phyloP scores from a whole-genome alignment of 768 basidiomycete species.

The Naganishia friedmannii region DNA sequence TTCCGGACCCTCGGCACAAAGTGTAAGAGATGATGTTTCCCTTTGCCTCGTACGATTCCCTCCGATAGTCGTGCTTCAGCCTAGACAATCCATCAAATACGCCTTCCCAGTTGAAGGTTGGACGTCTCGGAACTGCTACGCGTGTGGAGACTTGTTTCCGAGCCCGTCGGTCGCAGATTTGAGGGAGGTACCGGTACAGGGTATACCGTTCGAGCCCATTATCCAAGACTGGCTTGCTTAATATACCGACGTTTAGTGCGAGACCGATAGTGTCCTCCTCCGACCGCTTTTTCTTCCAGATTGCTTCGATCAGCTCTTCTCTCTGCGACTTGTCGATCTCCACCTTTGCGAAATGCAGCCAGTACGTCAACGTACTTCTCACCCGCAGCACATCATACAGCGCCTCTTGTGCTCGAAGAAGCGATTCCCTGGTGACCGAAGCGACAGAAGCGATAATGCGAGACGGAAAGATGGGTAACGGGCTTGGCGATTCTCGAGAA shows the following conservation, averaged over 20 bases:
- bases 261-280: not conserved
- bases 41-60: conserved; percentile 5
- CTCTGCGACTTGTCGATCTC: not conserved
- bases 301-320: conserved; percentile 1
- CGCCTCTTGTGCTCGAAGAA: conserved; percentile 9
- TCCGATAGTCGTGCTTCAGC: not conserved
- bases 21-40: conserved; percentile 7
- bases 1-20: not conserved
- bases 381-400: conserved; percentile 8
- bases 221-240: conserved; percentile 12
- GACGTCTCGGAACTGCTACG: not conserved
- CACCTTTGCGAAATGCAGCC: conserved; percentile 9
- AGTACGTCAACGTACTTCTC: conserved; percentile 22
- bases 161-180: not conserved
- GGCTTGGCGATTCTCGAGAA: not conserved
- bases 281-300: not conserved
- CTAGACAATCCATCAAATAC: conserved; percentile 2
- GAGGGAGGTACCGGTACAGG: not conserved
- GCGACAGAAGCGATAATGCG: not conserved
- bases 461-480: not conserved
- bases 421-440: not conserved
- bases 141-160: not conserved
- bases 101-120: not conserved
- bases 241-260: not conserved
- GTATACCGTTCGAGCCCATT: conserved; percentile 12